Evolutionary conservation across 139 green algal species (phyloP).

Genomic region (Chlorella sp.): DNA sequence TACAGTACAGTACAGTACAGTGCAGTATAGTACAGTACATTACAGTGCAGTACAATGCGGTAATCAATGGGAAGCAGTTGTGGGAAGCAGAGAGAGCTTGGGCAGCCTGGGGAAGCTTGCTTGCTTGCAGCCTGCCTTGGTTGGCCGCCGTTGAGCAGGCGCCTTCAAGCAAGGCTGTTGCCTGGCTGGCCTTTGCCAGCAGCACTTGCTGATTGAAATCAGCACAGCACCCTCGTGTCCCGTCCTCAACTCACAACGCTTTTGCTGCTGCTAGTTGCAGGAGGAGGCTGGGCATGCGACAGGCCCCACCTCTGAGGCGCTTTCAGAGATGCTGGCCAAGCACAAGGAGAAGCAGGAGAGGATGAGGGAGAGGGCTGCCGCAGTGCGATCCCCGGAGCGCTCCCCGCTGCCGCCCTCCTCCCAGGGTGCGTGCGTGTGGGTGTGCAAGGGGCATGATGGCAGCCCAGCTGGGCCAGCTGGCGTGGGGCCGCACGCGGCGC

Average conservation of each 20-base stretch:
- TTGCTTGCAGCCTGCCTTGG: neutral
- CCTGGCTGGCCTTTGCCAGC: neutral
- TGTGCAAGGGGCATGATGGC: too few relatives aligned
- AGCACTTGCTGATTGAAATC: neutral
- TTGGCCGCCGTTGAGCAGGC: too few relatives aligned
- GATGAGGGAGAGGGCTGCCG: conserved; percentile 5
- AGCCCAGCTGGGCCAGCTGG: neutral
- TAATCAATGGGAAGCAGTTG: too few relatives aligned
- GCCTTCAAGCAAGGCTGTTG: neutral
- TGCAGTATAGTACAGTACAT: too few relatives aligned
- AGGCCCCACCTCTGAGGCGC: conserved; percentile 4
- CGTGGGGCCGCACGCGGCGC: neutral
- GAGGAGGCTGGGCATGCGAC: neutral
- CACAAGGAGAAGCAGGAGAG: conserved; percentile 32
- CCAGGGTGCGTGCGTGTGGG: neutral
- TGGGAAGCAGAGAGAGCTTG: neutral
- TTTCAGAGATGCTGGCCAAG: conserved; percentile 17
- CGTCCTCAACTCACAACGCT: neutral
- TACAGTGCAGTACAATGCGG: too few relatives aligned
- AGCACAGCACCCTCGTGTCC: neutral
- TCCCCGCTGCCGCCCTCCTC: conserved; percentile 13
- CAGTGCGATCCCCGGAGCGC: conserved; percentile 6
- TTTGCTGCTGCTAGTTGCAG: neutral
- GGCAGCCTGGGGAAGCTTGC: neutral
- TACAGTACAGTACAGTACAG: too few relatives aligned